A percentile compares a stretch with the other conserved stretches of the same genome.
These are phyloP conservation scores for Eurotiales sp. DNA, from an alignment of 2,329 filamentous ascomycete genomes.

Conservation along the genomic window DNA sequence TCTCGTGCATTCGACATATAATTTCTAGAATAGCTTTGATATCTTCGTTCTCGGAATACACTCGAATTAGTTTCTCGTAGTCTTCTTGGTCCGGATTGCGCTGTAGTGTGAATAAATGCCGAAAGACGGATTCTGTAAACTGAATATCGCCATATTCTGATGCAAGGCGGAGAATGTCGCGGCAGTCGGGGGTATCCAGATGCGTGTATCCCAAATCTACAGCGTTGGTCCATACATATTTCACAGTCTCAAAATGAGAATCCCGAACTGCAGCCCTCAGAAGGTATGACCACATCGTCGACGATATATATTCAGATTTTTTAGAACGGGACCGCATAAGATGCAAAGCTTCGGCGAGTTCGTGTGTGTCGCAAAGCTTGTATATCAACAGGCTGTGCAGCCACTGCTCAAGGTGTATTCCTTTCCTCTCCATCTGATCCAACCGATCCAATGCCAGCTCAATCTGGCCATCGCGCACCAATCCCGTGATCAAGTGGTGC, in stretches of 20 bases:
- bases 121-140: constrained; percentile 69
- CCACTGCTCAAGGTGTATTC: constrained; percentile 62
- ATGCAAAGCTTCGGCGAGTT: constrained; percentile 71
- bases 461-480: constrained; percentile 76
- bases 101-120: constrained; percentile 55
- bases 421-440: constrained; percentile 60
- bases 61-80: constrained; percentile 74
- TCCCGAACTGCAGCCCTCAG: constrained; percentile 69
- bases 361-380: constrained; percentile 65
- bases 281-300: constrained; percentile 64
- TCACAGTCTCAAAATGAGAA: constrained; percentile 60
- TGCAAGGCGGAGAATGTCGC: constrained; percentile 69
- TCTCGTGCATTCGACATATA: constrained; percentile 68
- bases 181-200: constrained; percentile 61
- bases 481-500: constrained; percentile 66
- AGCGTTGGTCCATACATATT: constrained; percentile 66
- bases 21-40: constrained; percentile 64
- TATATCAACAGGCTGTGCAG: constrained; percentile 75
- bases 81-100: constrained; percentile 60
- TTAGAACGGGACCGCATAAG: constrained; percentile 60
- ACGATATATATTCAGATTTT: constrained; percentile 46
- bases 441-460: constrained; percentile 73
- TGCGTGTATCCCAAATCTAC: constrained; percentile 59
- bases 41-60: constrained; percentile 61
- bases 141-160: constrained; percentile 63